phyloP scores from a whole-genome alignment of 176 grass and related monocot species.

The Aegilops longissima region DNA sequence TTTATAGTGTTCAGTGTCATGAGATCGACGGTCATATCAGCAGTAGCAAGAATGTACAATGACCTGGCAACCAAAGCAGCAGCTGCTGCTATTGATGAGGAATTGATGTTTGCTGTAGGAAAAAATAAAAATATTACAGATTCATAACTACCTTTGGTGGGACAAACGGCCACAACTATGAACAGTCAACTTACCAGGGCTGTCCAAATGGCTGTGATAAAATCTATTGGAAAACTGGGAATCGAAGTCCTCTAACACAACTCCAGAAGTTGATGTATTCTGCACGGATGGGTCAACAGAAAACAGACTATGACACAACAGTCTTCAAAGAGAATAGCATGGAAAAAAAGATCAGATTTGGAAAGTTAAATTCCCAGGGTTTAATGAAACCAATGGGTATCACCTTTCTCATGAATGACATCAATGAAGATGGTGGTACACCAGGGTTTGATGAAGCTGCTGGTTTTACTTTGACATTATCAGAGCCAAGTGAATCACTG shows the following conservation, averaged over 20 bases:
- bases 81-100: constrained; percentile 77
- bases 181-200: constrained; percentile 49
- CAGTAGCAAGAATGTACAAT: constrained; percentile 77
- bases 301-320: constrained; percentile 28
- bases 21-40: constrained; percentile 55
- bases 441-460: constrained; percentile 82
- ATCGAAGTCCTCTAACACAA: constrained; percentile 96
- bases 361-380: constrained; percentile 2
- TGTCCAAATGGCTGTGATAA: constrained; percentile 86
- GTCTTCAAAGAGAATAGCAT: not conserved
- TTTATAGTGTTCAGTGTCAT: constrained; percentile 82
- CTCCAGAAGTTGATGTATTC: constrained; percentile 82
- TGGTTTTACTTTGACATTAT: constrained; percentile 80
- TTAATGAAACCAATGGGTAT: not conserved
- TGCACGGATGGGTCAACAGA: constrained; percentile 37
- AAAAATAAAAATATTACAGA: not conserved
- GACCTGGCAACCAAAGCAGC: constrained; percentile 76
- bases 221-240: constrained; percentile 81
- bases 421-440: constrained; percentile 92
- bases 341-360: not conserved
- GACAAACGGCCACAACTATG: constrained; percentile 10
- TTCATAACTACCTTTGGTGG: constrained; percentile 9
- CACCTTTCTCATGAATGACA: constrained; percentile 90
- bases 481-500: constrained; percentile 81
- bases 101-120: constrained; percentile 76